A percentile compares a stretch with the other conserved stretches of the same genome.
phyloP scores from a whole-genome alignment of 176 grass and related monocot species.

The Pharus latifolius region DNA sequence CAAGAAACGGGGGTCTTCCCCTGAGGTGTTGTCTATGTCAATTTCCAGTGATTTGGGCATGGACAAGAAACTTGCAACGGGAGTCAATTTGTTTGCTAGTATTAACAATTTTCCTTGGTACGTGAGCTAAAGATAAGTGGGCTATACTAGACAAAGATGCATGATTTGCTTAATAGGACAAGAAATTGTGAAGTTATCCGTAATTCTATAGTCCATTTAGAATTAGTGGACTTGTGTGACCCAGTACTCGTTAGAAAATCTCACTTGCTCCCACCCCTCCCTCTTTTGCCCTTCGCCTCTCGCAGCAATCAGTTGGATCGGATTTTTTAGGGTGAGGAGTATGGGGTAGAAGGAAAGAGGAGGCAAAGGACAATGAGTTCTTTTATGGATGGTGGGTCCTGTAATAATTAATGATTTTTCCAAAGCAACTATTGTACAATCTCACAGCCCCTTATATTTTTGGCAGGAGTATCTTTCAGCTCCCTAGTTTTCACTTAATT shows the following conservation, averaged over 20 bases:
- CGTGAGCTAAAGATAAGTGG: not conserved
- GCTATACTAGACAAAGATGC: not conserved
- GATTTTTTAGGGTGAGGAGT: no score
- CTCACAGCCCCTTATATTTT: no score
- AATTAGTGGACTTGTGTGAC: not conserved
- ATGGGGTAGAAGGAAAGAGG: no score
- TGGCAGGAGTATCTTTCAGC: not conserved
- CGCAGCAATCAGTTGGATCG: no score
- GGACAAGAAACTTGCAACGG: not conserved
- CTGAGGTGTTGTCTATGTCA: not conserved
- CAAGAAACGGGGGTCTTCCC: not conserved
- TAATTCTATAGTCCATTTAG: not conserved
- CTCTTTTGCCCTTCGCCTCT: not conserved
- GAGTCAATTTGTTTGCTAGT: not conserved
- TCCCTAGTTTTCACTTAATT: not conserved
- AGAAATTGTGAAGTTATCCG: not conserved
- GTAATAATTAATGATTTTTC: no score
- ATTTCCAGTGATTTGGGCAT: not conserved
- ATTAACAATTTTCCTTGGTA: not conserved
- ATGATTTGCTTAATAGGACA: not conserved
- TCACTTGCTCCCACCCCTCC: not conserved
- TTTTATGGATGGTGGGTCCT: no score
- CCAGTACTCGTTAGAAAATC: constrained; percentile 4
- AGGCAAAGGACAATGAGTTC: no score
- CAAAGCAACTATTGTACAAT: no score